Conservation (phyloP, 108 stramenopile species). For the Cyclotella sp. region DNA sequence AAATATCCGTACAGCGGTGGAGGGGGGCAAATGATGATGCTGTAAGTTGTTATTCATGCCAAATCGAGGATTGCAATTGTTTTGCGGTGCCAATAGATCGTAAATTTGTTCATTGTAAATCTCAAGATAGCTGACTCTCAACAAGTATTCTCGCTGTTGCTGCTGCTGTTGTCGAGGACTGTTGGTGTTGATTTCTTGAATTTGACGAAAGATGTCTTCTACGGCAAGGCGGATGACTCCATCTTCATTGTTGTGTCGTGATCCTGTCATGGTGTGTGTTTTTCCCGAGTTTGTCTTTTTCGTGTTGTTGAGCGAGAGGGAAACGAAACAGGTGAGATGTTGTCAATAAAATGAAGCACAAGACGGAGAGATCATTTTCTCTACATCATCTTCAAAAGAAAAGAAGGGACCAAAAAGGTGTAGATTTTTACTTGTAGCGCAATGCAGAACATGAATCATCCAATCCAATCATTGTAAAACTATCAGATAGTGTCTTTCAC, state of each 20-base stretch:
- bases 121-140: constrained; percentile 93
- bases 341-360: neutral
- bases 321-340: neutral
- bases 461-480: neutral
- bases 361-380: too few relatives aligned
- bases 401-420: too few relatives aligned
- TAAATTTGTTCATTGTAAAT: constrained; percentile 95
- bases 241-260: constrained; percentile 23
- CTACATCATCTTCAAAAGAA: too few relatives aligned
- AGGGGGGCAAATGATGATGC: constrained; percentile 37
- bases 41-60: constrained; percentile 11
- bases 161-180: constrained; percentile 21
- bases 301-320: neutral
- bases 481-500: neutral
- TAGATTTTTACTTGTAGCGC: too few relatives aligned
- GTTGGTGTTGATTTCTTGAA: constrained; percentile 25
- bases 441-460: too few relatives aligned
- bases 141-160: constrained; percentile 68
- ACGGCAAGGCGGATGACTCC: constrained; percentile 78
- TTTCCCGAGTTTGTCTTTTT: constrained; percentile 74
- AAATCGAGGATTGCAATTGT: constrained; percentile 1
- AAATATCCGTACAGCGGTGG: constrained; percentile 64
- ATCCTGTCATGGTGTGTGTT: constrained; percentile 86
- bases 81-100: constrained; percentile 75
- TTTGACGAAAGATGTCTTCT: constrained; percentile 69